Base-by-base conservation (phyloP, 805 yeast species). In the Kodamaea sagamina region DNA sequence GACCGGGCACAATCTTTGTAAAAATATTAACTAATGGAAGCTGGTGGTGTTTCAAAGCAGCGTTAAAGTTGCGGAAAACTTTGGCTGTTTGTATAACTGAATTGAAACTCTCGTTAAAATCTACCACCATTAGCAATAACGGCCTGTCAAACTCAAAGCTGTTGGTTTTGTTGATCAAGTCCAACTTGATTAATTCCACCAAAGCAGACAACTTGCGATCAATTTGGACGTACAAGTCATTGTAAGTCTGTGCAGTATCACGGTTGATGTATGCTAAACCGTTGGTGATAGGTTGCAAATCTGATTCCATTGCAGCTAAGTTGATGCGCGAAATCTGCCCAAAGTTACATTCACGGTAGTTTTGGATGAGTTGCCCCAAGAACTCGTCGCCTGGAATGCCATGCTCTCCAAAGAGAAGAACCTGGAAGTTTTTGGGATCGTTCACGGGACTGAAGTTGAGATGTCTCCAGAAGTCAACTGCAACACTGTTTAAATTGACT, bases 401-500 rank as follows among this genome's bases (percentile, higher is more conserved):
- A 21, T 46, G 43, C 47, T 71, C 74, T 2, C 67, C 51, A 1
- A 86, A 53, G 46, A 82, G 53, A 6, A 84, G 48, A 6, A 80
- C 60, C 43, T 75, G 77, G 46, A 82, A 75, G 45, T 76, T 66
- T 47, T 84, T 82, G 1, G 65, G 59, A 1, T 72, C 74, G 17
- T 60, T 57, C 6, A 75, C 52, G 0, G 92, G 87, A 34, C 74
- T 72, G 39, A 85, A 69, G 45, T 78, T 76, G 51, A 86, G 55
- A 34, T 72, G 63, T 51, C 69, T 79, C 89, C 84, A 83, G 53
- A 75, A 76, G 46, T 62, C 59, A 12, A 75, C 59, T 37, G 77
- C 79, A 24, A 72, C 65, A 6, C 61, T 56, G 41, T 69, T 65
- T 51, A 72, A 72, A 56, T 73, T 79, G 32, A 75, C 67, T 25